Conservation (phyloP, 2,329 filamentous ascomycete species). For the Ophiocordyceps camponoti-floridani region DNA sequence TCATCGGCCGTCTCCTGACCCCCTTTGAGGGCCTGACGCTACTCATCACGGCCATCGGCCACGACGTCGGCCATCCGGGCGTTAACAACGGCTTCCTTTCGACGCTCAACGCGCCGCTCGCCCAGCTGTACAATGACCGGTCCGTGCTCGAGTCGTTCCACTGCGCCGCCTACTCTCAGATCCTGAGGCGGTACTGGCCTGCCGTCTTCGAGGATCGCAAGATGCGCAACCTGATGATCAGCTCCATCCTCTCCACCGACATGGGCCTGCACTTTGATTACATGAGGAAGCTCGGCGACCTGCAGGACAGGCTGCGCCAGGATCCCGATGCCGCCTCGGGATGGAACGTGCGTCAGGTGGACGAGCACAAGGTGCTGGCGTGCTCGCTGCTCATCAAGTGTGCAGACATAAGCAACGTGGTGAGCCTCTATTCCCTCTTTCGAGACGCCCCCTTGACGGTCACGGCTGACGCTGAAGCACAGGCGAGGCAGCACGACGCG, state of each 20-base stretch:
- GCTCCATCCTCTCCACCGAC: constrained; percentile 90
- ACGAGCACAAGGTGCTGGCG: constrained; percentile 62
- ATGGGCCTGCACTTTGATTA: constrained; percentile 97
- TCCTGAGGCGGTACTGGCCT: constrained; percentile 84
- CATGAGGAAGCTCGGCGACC: constrained; percentile 69
- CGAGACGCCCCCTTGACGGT: not conserved
- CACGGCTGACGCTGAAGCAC: not conserved
- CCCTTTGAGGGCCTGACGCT: constrained; percentile 82
- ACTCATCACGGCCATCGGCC: constrained; percentile 88
- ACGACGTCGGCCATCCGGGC: constrained; percentile 92
- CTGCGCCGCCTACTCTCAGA: constrained; percentile 91
- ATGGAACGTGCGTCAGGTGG: constrained; percentile 60
- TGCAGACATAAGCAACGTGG: constrained; percentile 96
- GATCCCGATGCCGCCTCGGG: constrained; percentile 47
- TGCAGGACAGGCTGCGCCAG: constrained; percentile 61
- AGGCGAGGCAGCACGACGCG: constrained; percentile 70
- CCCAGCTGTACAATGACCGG: constrained; percentile 90
- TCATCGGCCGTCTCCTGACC: constrained; percentile 57
- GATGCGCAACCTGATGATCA: constrained; percentile 85
- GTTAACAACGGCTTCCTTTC: constrained; percentile 96
- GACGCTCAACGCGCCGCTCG: constrained; percentile 77
- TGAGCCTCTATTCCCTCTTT: constrained; percentile 27
- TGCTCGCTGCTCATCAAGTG: constrained; percentile 94
- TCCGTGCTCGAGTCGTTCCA: constrained; percentile 96
- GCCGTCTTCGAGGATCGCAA: constrained; percentile 57